Percentiles rank a stretch among this genome's conserved stretches.
phyloP scores from a whole-genome alignment of 169 alveolate genomes.

The Pseudocohnilembus persalinus region DNA sequence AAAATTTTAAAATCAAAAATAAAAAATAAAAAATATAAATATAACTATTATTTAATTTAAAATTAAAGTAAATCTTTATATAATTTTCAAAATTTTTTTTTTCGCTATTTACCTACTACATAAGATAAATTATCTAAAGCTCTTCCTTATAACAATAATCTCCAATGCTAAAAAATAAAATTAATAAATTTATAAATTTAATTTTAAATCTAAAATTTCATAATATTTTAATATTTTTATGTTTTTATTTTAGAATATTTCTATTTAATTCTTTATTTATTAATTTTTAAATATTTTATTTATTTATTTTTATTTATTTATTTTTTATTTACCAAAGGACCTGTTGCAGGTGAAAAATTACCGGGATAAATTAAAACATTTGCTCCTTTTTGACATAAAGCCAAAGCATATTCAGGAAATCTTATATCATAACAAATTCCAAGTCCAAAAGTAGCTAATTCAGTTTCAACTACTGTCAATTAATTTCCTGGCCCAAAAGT shows the following conservation, averaged over 20 bases:
- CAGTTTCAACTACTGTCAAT: constrained; percentile 63
- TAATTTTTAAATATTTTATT: constrained; percentile 26
- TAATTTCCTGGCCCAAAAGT: constrained; percentile 69
- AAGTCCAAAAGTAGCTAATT: constrained; percentile 78
- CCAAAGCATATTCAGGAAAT: constrained; percentile 87
- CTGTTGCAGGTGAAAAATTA: constrained; percentile 86
- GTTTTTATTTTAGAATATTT: too few species aligned
- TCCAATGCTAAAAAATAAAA: constrained; percentile 73
- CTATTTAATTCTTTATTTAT: too few species aligned
- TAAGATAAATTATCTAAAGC: constrained; percentile 88
- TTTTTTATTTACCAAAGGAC: constrained; percentile 41
- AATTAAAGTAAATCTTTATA: too few species aligned
- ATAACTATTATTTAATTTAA: too few species aligned
- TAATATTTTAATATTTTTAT: too few species aligned
- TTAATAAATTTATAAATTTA: too few species aligned
- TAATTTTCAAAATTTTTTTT: too few species aligned
- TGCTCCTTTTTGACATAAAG: constrained; percentile 75
- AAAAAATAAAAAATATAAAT: too few species aligned
- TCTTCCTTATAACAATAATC: constrained; percentile 80
- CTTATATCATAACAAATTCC: constrained; percentile 93
- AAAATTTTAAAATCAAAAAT: constrained; percentile 88
- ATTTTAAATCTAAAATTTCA: too few species aligned
- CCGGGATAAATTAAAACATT: constrained; percentile 86
- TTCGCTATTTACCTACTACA: constrained; percentile 53
- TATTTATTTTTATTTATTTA: not conserved